Percentiles rank a stretch among this genome's conserved stretches.
Evolutionary conservation across 768 basidiomycete genomes (phyloP).

Genomic region (Auriscalpium vulgare): DNA sequence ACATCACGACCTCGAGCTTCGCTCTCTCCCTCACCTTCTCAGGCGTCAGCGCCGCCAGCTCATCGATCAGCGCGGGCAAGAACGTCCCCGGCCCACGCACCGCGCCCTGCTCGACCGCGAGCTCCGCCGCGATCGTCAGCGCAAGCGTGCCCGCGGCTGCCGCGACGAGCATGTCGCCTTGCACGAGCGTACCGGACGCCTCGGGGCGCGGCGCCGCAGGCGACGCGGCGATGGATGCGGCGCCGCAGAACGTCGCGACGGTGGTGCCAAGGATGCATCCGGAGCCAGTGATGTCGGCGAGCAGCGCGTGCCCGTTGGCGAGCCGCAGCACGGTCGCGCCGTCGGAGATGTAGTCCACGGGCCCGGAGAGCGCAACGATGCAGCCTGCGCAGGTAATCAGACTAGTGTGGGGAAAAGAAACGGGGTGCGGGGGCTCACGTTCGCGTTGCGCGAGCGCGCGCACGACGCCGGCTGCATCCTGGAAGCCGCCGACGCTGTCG

Average conservation of each 20-base stretch:
- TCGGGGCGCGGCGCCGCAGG: slow-evolving; percentile 13
- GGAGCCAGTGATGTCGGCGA: slow-evolving; percentile 81
- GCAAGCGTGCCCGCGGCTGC: slow-evolving; percentile 69
- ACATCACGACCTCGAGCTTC: slow-evolving; percentile 5
- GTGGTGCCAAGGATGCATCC: slow-evolving; percentile 79
- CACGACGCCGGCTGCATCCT: slow-evolving; percentile 66
- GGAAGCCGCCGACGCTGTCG: slow-evolving; percentile 80
- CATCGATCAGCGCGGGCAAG: slow-evolving; percentile 58
- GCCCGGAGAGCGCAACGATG: slow-evolving; percentile 75
- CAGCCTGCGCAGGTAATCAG: slow-evolving; percentile 43
- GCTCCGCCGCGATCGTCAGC: slow-evolving; percentile 53
- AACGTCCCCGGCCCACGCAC: slow-evolving; percentile 61
- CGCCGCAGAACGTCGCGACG: slow-evolving; percentile 77
- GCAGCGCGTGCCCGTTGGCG: slow-evolving; percentile 63
- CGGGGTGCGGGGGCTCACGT: slow-evolving; percentile 37
- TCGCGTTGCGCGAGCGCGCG: slow-evolving; percentile 62
- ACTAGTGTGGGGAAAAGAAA: background rate
- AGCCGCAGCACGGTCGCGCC: slow-evolving; percentile 61
- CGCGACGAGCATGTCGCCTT: slow-evolving; percentile 70
- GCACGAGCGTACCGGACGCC: slow-evolving; percentile 41
- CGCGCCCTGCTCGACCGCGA: slow-evolving; percentile 41
- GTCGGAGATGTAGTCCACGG: slow-evolving; percentile 78
- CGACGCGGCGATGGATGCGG: slow-evolving; percentile 39
- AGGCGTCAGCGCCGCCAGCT: slow-evolving; percentile 38
- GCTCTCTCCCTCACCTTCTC: slow-evolving; percentile 21